phyloP scores from a whole-genome alignment of 306 rosid species.

The Medicago lupulina region DNA sequence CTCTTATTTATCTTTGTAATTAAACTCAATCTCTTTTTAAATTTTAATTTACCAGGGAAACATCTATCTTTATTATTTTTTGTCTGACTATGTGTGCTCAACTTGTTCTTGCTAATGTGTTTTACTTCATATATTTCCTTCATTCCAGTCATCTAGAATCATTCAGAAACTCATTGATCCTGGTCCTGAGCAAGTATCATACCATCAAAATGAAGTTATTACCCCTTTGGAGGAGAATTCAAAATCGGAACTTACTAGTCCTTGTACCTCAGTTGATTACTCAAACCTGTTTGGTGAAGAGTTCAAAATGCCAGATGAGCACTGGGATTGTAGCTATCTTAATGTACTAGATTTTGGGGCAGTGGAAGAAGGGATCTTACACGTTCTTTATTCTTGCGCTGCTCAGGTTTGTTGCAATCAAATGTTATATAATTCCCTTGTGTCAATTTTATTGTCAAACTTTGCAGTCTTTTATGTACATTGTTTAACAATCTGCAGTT shows the following conservation, averaged over 20 bases:
- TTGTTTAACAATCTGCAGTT: slow-evolving; percentile 49
- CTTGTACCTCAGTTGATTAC: slow-evolving; percentile 66
- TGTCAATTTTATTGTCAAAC: slow-evolving; percentile 13
- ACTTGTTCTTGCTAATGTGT: slow-evolving; percentile 26
- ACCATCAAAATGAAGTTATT: slow-evolving; percentile 57
- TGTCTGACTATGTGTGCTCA: slow-evolving; percentile 27
- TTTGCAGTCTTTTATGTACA: slow-evolving; percentile 44
- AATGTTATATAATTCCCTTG: slow-evolving; percentile 39
- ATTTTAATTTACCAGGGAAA: slow-evolving; percentile 30
- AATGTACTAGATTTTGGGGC: slow-evolving; percentile 80
- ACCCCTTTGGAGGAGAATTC: slow-evolving; percentile 58
- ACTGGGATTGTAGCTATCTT: slow-evolving; percentile 78
- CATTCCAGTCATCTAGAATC: slow-evolving; percentile 79
- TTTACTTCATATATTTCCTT: slow-evolving; percentile 40
- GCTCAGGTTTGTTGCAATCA: slow-evolving; percentile 73
- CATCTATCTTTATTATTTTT: not conserved
- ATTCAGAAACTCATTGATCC: slow-evolving; percentile 77
- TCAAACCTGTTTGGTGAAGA: slow-evolving; percentile 88
- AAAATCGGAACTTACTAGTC: slow-evolving; percentile 56
- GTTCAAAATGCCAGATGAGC: slow-evolving; percentile 71
- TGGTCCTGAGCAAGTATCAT: slow-evolving; percentile 53
- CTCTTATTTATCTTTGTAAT: not conserved
- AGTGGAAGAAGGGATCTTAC: slow-evolving; percentile 91
- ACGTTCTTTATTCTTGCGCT: slow-evolving; percentile 88
- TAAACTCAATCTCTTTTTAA: not conserved